Base-by-base conservation (phyloP, 2,329 filamentous ascomycete genomes). In the Thelonectria rubi region DNA sequence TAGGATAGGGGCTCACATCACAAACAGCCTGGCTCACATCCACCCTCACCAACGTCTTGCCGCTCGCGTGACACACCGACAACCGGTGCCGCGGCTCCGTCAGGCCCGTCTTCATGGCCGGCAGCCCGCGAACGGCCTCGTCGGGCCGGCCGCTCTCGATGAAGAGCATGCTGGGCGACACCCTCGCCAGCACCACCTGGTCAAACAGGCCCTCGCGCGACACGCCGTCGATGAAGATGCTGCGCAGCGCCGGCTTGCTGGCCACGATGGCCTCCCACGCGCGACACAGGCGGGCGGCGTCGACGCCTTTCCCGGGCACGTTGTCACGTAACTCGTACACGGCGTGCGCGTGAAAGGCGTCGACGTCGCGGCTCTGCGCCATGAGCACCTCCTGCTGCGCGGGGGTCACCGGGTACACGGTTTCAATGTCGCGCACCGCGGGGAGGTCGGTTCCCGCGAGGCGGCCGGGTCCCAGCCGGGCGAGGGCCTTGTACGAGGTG, bases 111-210 rank as follows among this genome's bases (percentile, higher is more conserved):
- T 74, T 74, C 47, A 84, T 69, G 6, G 78, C 73, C 0, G 83
- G 81, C 0, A 85, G 70, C 65, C 55, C 75, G 62, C 63, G 79
- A 64, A 58, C 78, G 70, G 66, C 82, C 69, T 66, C 80, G 70
- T 57, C 76, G 60, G 49, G 77, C 67, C 69, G 54, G 0, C 73
- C 74, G 2, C 79, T 79, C 53, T 86, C 84, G 46, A 86, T 78
- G 55, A 85, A 86, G 5, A 86, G 73, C 79, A 86, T 85, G 37
- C 76, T 79, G 0, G 84, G 82, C 0, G 82, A 84, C 15, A 78
- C 76, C 48, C 76, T 78, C 9, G 77, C 77, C 2, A 86, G 70
- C 6, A 86, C 73, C 11, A 85, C 76, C 65, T 81, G 81, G 58
- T 85, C 82, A 58, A 81, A 85, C 0, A 85, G 71, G 0, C 81